phyloP scores from a whole-genome alignment of 2,329 filamentous ascomycete genomes.

The Claviceps purpurea region DNA sequence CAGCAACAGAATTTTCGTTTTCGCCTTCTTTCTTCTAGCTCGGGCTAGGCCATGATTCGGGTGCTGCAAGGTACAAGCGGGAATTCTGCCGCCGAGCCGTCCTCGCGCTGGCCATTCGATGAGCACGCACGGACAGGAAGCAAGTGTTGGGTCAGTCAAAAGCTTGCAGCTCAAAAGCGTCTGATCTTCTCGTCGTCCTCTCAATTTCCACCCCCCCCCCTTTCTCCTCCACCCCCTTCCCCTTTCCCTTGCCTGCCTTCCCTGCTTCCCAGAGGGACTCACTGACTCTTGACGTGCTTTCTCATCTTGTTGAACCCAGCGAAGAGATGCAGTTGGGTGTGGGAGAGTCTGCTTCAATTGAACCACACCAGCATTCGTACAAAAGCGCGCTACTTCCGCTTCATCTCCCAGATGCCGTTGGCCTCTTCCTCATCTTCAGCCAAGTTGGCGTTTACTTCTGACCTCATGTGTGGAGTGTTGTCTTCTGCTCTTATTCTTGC shows the following conservation, averaged over 20 bases:
- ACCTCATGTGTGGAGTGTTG: not conserved
- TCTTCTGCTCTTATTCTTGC: not conserved
- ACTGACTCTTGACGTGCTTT: conserved; percentile 5
- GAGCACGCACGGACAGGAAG: conserved; percentile 1
- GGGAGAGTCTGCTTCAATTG: conserved; percentile 1
- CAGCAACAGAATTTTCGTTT: conserved; percentile 2
- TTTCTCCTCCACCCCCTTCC: not conserved
- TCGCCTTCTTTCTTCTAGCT: conserved; percentile 3
- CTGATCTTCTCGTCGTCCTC: not conserved
- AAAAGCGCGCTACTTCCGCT: conserved; percentile 11
- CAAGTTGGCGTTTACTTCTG: conserved; percentile 2
- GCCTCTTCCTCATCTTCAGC: conserved; percentile 4
- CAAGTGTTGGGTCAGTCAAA: not conserved
- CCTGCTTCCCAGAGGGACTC: conserved; percentile 2
- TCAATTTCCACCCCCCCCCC: not conserved
- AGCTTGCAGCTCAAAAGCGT: conserved; percentile 1
- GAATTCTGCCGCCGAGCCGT: not conserved
- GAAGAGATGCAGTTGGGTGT: not conserved
- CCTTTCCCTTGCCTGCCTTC: conserved; percentile 3
- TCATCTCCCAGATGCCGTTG: conserved; percentile 1
- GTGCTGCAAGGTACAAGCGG: conserved; percentile 1
- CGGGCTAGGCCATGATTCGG: not conserved
- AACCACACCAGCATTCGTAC: conserved; percentile 5
- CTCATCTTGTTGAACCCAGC: not conserved
- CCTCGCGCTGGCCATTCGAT: not conserved